Base-by-base conservation (phyloP, 2,329 filamentous ascomycete species). In the Gaeumannomyces tritici region DNA sequence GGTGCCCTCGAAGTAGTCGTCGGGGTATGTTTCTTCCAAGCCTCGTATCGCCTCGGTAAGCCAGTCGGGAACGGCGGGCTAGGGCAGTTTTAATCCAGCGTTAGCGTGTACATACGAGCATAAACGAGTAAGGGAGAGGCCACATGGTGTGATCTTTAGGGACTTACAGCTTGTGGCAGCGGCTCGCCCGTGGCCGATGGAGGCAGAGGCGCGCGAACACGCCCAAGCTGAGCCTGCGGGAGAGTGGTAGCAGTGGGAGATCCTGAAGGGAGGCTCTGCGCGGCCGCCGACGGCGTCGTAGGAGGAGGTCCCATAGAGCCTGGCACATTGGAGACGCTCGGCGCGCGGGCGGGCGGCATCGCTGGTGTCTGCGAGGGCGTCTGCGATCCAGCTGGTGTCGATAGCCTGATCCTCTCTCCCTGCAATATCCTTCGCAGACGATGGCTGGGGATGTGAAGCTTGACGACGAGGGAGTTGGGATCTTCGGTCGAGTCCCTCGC, bases 401-500 rank as follows among this genome's bases (percentile, higher is more conserved):
- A 68, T 56, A 72, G 74, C 75, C 73, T 76, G 68, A 69, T 70
- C 69, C 72, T 74, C 64, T 73, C 63, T 59, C 79, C 75, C 62
- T 76, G 76, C 67, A 88, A 73, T 61, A 87, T 80, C 69, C 89
- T 87, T 66, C 83, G 83, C 57, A 95, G 82, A 70, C 86, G 93
- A 7, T 90, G 87, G 64, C 83, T 86, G 57, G 83, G 78, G 62
- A 98, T 84, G 71, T 82, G 89, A 31, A 99, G 79, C 67, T 85
- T 93, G 61, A 99, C 84, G 29, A 92, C 78, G 60, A 92, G 74
- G 57, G 83, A 84, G n/a, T 80, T 26, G 13, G 57, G 77, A 67
- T 92, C 89, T 62, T 92, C 88, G 18, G 88, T 95, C 67, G 93
- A 91, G 70, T 97, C 93, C 59, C 91, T 84, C 56, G 86, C 84